Evolutionary conservation across 805 yeast species (phyloP).

Genomic region (Wickerhamiella parazyma): DNA sequence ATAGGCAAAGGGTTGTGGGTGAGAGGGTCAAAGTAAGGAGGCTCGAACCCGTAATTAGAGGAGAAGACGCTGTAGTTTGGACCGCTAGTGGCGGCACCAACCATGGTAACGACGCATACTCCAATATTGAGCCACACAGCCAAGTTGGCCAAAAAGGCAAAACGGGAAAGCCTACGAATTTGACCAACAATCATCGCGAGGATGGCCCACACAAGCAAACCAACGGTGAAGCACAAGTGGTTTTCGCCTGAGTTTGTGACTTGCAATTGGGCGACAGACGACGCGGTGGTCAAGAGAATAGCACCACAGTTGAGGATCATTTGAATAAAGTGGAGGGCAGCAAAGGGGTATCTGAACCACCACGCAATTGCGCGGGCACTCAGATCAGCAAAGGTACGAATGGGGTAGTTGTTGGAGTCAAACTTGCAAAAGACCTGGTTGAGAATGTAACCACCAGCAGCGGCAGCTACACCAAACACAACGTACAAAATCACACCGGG

Average conservation of each 20-base stretch:
- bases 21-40: background rate
- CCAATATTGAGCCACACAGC: slow-evolving; percentile 38
- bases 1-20: background rate
- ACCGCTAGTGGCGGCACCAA: slow-evolving; percentile 24
- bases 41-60: slow-evolving; percentile 1
- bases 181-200: slow-evolving; percentile 34
- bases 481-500: slow-evolving; percentile 33
- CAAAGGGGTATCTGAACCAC: slow-evolving; percentile 25
- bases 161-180: slow-evolving; percentile 28
- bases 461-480: slow-evolving; percentile 32
- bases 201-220: slow-evolving; percentile 32
- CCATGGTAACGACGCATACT: slow-evolving; percentile 34
- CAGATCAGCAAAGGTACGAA: slow-evolving; percentile 32
- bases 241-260: slow-evolving; percentile 9
- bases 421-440: slow-evolving; percentile 28
- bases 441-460: slow-evolving; percentile 31
- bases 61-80: slow-evolving; percentile 24
- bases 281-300: slow-evolving; percentile 31
- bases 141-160: slow-evolving; percentile 32
- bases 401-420: slow-evolving; percentile 33
- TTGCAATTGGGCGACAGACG: slow-evolving; percentile 30
- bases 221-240: slow-evolving; percentile 30
- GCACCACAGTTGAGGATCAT: slow-evolving; percentile 34
- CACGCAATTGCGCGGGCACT: slow-evolving; percentile 31
- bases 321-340: slow-evolving; percentile 31